Percentiles rank a stretch among this genome's conserved stretches.
Conservation (phyloP, 2,329 filamentous ascomycete species). For the Epichloe bromicola region DNA sequence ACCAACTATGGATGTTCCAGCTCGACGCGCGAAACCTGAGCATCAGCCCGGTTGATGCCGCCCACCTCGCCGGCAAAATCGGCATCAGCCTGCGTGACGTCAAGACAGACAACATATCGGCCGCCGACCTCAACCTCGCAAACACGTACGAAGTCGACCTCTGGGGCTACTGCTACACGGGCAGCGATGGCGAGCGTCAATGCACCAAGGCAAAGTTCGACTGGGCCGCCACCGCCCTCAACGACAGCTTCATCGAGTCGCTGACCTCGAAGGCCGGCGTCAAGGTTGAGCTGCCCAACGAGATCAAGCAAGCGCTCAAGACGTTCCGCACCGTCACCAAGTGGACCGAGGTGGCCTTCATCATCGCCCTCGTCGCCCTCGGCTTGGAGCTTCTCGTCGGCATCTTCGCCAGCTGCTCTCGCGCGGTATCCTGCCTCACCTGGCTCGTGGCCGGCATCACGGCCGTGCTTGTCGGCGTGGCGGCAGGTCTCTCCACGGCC, state of each 20-base stretch:
- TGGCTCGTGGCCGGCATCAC: conserved; percentile 61
- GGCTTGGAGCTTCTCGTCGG: conserved; percentile 63
- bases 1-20: conserved; percentile 44
- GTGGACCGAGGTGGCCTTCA: conserved; percentile 75
- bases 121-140: conserved; percentile 46
- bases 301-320: conserved; percentile 53
- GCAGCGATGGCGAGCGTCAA: conserved; percentile 36
- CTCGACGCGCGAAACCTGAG: conserved; percentile 49
- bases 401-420: conserved; percentile 70
- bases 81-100: conserved; percentile 11
- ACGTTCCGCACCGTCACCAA: conserved; percentile 61
- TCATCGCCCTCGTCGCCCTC: conserved; percentile 59
- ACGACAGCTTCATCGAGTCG: conserved; percentile 43
- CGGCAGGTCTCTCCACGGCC: conserved; percentile 61
- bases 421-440: conserved; percentile 69
- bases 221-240: conserved; percentile 64
- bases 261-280: conserved; percentile 34
- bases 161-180: conserved; percentile 73
- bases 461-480: conserved; percentile 39
- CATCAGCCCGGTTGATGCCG: conserved; percentile 21
- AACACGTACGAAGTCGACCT: conserved; percentile 72
- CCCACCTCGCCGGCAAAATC: conserved; percentile 20
- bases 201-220: conserved; percentile 62
- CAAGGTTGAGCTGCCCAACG: conserved; percentile 52
- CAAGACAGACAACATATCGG: conserved; percentile 38